Evolutionary conservation across 352 stramenopile species (phyloP).

Genomic region (Phytophthora cajani): DNA sequence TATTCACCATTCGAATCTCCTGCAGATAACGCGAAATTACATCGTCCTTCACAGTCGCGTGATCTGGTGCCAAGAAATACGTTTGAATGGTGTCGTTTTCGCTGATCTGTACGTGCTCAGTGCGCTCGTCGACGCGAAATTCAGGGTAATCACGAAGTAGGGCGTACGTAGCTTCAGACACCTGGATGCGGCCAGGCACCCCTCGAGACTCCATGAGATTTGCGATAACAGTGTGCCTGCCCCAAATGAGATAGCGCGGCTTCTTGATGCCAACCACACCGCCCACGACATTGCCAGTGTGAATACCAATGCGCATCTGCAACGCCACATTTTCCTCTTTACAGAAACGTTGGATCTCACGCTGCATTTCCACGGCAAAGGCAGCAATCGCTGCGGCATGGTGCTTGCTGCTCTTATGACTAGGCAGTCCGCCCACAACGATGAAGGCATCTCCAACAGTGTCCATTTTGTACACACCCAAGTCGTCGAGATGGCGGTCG

Average conservation of each 20-base stretch:
- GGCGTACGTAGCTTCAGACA: slow-evolving; percentile 68
- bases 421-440: slow-evolving; percentile 74
- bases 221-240: slow-evolving; percentile 76
- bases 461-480: slow-evolving; percentile 90
- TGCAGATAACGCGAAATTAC: slow-evolving; percentile 62
- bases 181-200: slow-evolving; percentile 59
- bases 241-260: slow-evolving; percentile 87
- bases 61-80: slow-evolving; percentile 55
- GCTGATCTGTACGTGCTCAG: slow-evolving; percentile 58
- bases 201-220: slow-evolving; percentile 84
- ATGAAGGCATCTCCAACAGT: slow-evolving; percentile 89
- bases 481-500: slow-evolving; percentile 78
- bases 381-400: slow-evolving; percentile 77
- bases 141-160: slow-evolving; percentile 59
- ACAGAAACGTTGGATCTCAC: slow-evolving; percentile 84
- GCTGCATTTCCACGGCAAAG: slow-evolving; percentile 88
- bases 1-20: slow-evolving; percentile 20
- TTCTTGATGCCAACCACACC: slow-evolving; percentile 88
- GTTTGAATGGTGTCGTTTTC: slow-evolving; percentile 63
- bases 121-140: slow-evolving; percentile 58
- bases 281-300: slow-evolving; percentile 83
- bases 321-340: slow-evolving; percentile 64
- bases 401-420: slow-evolving; percentile 74
- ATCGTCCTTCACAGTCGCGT: slow-evolving; percentile 54
- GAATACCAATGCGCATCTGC: slow-evolving; percentile 88